Evolutionary conservation across 2,329 filamentous ascomycete species (phyloP).

Genomic region (Lanzia echinophila): DNA sequence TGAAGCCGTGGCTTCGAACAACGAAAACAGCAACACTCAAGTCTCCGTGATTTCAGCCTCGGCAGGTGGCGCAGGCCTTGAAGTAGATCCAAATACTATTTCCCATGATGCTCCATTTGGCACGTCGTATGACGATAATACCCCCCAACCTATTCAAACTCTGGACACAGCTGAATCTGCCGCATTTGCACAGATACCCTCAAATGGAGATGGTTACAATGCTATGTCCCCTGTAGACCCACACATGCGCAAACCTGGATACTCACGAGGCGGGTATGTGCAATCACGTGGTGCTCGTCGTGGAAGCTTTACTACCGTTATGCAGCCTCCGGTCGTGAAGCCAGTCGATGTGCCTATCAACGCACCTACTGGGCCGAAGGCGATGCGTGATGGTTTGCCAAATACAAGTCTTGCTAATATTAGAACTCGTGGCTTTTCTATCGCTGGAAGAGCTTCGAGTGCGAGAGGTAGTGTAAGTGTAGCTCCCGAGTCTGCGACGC

Average conservation of each 20-base stretch:
- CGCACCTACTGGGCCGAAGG: constrained; percentile 88
- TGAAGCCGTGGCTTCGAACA: not conserved
- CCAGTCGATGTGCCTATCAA: constrained; percentile 47
- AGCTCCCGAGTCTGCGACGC: constrained; percentile 20
- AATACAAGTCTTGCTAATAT: constrained; percentile 70
- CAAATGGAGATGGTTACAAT: constrained; percentile 21
- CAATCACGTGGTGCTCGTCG: constrained; percentile 31
- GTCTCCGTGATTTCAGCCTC: constrained; percentile 6
- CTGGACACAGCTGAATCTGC: constrained; percentile 24
- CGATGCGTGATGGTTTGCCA: constrained; percentile 82
- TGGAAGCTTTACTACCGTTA: constrained; percentile 34
- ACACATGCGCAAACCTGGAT: constrained; percentile 21
- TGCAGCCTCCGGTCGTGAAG: constrained; percentile 27
- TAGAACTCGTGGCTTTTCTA: constrained; percentile 36
- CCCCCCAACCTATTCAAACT: constrained; percentile 29
- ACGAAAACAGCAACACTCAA: not conserved
- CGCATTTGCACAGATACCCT: constrained; percentile 55
- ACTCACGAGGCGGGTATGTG: constrained; percentile 24
- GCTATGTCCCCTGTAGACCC: constrained; percentile 10
- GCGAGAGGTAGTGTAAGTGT: constrained; percentile 23
- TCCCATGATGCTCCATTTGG: constrained; percentile 9
- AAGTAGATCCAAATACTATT: constrained; percentile 15
- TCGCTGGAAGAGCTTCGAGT: constrained; percentile 29
- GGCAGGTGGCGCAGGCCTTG: constrained; percentile 10
- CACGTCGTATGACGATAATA: constrained; percentile 12